These are phyloP conservation scores for Recurvomyces mirabilis DNA, from an alignment of 495 filamentous ascomycete genomes.

Conservation along the genomic window DNA sequence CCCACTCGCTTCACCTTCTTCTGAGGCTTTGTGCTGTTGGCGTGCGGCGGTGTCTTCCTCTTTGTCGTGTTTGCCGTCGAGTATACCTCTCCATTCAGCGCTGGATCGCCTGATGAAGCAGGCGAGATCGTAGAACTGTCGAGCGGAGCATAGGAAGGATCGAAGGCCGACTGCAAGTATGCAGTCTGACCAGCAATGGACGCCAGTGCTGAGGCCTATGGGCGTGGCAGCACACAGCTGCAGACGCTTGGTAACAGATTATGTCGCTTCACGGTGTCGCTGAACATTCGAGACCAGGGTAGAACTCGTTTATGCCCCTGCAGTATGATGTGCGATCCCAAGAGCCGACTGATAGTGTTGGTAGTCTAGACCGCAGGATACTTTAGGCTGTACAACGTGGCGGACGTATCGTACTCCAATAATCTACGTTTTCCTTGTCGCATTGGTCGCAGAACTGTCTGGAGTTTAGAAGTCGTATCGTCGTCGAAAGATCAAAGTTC, in stretches of 20 bases:
- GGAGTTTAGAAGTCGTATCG: no score
- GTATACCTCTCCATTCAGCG: not conserved
- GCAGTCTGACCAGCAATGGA: conserved; percentile 7
- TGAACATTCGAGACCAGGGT: no score
- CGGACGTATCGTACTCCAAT: no score
- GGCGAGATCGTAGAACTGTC: conserved; percentile 5
- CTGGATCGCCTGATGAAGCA: conserved; percentile 11
- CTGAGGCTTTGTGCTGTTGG: conserved; percentile 3
- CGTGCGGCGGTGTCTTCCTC: conserved; percentile 11
- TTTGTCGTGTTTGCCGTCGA: conserved; percentile 4
- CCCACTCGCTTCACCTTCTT: conserved; percentile 15
- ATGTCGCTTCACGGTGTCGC: no score
- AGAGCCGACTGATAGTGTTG: no score
- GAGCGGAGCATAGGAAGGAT: conserved; percentile 3
- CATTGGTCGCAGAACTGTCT: no score
- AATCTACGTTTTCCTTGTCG: no score
- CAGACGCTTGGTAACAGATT: not conserved
- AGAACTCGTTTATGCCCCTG: no score
- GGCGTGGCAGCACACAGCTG: not conserved
- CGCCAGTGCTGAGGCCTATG: conserved; percentile 5
- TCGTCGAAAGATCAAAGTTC: no score
- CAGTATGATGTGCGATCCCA: no score
- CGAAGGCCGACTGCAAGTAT: conserved; percentile 12
- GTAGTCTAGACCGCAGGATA: no score
- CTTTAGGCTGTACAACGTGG: no score